Percentiles rank a stretch among this genome's conserved stretches.
Evolutionary conservation across 441 rosid genomes (phyloP).

Genomic region (Eruca vesicaria): DNA sequence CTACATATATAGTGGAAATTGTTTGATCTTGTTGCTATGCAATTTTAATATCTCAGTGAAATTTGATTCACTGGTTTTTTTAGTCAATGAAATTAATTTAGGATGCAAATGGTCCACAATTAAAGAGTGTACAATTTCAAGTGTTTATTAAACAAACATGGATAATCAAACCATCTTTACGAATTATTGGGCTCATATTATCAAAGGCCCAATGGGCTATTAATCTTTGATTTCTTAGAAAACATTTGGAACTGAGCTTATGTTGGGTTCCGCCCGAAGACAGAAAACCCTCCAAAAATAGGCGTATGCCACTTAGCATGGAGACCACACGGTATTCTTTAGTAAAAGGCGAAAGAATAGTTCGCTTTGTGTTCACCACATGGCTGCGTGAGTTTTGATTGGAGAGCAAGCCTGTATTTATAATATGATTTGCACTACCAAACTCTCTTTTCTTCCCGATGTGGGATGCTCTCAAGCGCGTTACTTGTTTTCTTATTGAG

Average conservation of each 20-base stretch:
- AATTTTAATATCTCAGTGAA: background rate
- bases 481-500: background rate
- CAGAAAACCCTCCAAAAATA: conserved; percentile 26
- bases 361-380: conserved; percentile 61
- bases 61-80: background rate
- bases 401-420: background rate
- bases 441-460: background rate
- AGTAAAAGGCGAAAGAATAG: conserved; percentile 81
- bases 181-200: too few species aligned
- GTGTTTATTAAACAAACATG: too few species aligned
- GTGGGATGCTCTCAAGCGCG: conserved; percentile 11
- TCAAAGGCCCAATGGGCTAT: too few species aligned
- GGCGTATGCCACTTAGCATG: conserved; percentile 20
- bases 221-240: too few species aligned
- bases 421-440: background rate
- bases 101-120: background rate
- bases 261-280: background rate
- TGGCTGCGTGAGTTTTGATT: conserved; percentile 33
- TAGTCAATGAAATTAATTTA: background rate
- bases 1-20: background rate
- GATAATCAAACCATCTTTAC: too few species aligned
- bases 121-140: too few species aligned
- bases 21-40: background rate
- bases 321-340: conserved; percentile 62
- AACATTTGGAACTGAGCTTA: background rate